Evolutionary conservation across 257 asterid species (phyloP).

Genomic region (Anisodus acutangulus): DNA sequence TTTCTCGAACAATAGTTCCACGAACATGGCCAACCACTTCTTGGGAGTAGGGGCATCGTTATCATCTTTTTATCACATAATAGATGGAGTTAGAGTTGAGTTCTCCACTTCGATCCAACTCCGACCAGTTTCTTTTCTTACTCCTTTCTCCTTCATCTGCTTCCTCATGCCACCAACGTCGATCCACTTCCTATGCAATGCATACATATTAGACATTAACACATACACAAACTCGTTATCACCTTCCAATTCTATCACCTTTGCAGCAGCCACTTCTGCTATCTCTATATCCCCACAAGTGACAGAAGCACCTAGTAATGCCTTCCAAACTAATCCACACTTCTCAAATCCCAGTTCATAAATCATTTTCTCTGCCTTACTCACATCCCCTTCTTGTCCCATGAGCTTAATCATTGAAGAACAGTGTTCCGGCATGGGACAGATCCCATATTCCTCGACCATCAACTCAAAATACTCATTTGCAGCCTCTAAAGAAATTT

Average conservation of each 20-base stretch:
- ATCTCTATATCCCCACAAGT: constrained; percentile 48
- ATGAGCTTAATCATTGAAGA: constrained; percentile 67
- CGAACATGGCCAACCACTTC: background rate
- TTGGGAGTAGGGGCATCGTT: background rate
- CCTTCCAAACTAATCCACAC: constrained; percentile 65
- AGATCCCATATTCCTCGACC: constrained; percentile 48
- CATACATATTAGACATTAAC: constrained; percentile 65
- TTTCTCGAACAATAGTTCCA: background rate
- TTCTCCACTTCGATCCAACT: constrained; percentile 65
- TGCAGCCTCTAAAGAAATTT: constrained; percentile 47
- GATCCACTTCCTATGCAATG: constrained; percentile 56
- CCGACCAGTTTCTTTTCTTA: constrained; percentile 55
- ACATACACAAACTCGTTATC: constrained; percentile 57
- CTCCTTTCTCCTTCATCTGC: constrained; percentile 61
- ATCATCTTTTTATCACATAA: constrained; percentile 1
- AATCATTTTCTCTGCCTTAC: constrained; percentile 60
- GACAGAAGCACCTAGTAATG: constrained; percentile 64
- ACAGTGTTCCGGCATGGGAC: constrained; percentile 70
- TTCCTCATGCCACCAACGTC: constrained; percentile 52
- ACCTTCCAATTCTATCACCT: constrained; percentile 58
- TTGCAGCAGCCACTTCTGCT: constrained; percentile 62
- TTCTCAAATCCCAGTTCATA: constrained; percentile 47
- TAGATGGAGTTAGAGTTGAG: background rate
- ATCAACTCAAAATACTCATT: constrained; percentile 48
- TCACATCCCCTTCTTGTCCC: constrained; percentile 65